Evolutionary conservation across 108 stramenopile species (phyloP), one percentile per base, ranked within the genome.

Genomic region (Aurantiochytrium sp.): DNA sequence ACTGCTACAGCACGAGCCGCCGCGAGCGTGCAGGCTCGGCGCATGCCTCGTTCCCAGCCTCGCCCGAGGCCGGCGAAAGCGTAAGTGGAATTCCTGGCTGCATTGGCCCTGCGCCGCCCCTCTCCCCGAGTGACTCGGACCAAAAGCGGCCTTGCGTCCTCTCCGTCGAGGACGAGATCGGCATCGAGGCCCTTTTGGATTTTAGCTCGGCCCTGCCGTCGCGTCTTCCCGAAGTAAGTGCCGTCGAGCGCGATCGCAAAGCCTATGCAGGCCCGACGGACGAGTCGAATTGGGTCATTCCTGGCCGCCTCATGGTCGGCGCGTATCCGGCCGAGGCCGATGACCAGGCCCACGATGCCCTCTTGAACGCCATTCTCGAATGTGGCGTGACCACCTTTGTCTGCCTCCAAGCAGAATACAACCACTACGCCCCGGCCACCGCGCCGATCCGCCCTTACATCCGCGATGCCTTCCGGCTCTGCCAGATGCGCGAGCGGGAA

Each of bases 391-490:
- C 91, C 28, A 94, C 93, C 16, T 95, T 95, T 87, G 93, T 94
- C 35, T 95, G 94, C 92, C 92, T 95, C 14, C 94, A 95, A 55
- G 76, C 69, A 3, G 94, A 95, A 88, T 94, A 94, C 89, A 28
- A 76, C 23, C 72, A 91, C 25, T 89, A 90, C 35, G 44, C 57
- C n/a, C 71, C 25, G 58, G 44, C 59, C 35, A 29, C 49, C 58
- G 55, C 29, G 58, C 29, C 44, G 51, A 71, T 60, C 29, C 58
- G 72, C 28, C 90, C 88, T n/a, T 73, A 89, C 58, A 76, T 72
- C 44, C n/a, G 25, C 10, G 88, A 90, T 19, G 87, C 73, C 25
- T 72, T 83, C 16, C n/a, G 44, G 58, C 91, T 87, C 47, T 88
- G 25, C 89, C 28, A 43, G 29, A 28, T 12, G 49, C 60, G 4